A percentile compares a stretch with the other conserved stretches of the same genome.
These are phyloP conservation scores for Heliamphora exappendiculata DNA, from an alignment of 148 eudicot species.

Conservation along the genomic window DNA sequence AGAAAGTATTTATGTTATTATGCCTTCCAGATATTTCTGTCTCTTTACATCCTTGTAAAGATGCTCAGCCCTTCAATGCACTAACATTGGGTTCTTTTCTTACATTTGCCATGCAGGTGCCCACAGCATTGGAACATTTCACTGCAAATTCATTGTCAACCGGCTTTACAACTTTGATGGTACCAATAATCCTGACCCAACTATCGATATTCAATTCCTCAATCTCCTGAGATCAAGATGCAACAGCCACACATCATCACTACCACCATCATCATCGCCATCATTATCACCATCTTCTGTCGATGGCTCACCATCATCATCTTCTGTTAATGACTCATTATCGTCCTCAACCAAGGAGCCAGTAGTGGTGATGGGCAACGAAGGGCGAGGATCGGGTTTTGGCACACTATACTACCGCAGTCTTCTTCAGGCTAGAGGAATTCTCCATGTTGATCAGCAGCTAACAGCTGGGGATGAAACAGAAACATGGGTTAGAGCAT, in stretches of 20 bases:
- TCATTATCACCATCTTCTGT: background rate
- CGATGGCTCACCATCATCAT: background rate
- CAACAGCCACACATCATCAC: slow-evolving; percentile 13
- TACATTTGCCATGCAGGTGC: background rate
- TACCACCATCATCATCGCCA: background rate
- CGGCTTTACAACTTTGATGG: slow-evolving; percentile 33
- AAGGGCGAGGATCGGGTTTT: slow-evolving; percentile 37
- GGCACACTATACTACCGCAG: slow-evolving; percentile 46
- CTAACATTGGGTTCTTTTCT: background rate
- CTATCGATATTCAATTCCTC: slow-evolving; percentile 29
- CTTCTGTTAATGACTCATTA: background rate
- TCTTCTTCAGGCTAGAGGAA: slow-evolving; percentile 43
- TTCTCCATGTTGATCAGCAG: slow-evolving; percentile 55
- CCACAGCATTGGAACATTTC: slow-evolving; percentile 38
- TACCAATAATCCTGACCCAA: slow-evolving; percentile 25
- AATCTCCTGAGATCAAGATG: slow-evolving; percentile 35
- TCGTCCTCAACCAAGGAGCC: slow-evolving; percentile 15
- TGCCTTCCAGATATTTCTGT: too few species aligned
- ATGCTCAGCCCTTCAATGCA: slow-evolving; percentile 8
- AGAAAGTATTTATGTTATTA: background rate
- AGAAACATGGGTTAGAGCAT: slow-evolving; percentile 45
- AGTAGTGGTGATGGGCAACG: slow-evolving; percentile 39
- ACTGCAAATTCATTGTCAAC: slow-evolving; percentile 39
- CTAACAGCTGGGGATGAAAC: slow-evolving; percentile 49
- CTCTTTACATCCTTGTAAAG: background rate